Percentiles rank a stretch among this genome's conserved stretches.
Evolutionary conservation across 106 monocot genomes (phyloP).

Genomic region (Dioscorea dumetorum): DNA sequence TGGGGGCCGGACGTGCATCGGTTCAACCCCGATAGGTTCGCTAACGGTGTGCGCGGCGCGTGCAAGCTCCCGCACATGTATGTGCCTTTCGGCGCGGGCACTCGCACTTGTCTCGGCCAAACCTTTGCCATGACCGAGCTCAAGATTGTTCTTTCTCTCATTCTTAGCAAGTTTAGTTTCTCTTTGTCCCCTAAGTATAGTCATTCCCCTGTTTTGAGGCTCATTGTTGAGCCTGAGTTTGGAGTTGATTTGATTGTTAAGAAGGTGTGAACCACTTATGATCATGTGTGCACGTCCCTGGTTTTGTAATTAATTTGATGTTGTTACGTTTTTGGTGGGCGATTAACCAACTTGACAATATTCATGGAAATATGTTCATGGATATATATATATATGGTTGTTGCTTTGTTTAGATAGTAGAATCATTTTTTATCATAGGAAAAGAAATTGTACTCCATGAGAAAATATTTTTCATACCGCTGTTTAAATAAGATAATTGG

Average conservation of each 20-base stretch:
- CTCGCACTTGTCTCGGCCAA: conserved; percentile 55
- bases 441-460: too few relatives aligned
- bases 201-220: conserved; percentile 45
- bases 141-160: conserved; percentile 51
- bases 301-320: too few relatives aligned
- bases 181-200: conserved; percentile 29
- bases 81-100: conserved; percentile 63
- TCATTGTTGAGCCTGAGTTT: conserved; percentile 59
- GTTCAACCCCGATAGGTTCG: conserved; percentile 65
- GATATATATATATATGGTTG: too few relatives aligned
- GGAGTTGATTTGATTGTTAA: conserved; percentile 46
- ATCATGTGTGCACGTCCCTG: too few relatives aligned
- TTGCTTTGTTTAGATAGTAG: too few relatives aligned
- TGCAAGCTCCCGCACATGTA: conserved; percentile 55
- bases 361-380: too few relatives aligned
- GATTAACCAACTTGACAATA: too few relatives aligned
- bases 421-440: too few relatives aligned
- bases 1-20: conserved; percentile 64
- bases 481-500: too few relatives aligned
- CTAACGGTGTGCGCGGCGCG: conserved; percentile 33
- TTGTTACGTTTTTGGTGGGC: too few relatives aligned
- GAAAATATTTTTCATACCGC: too few relatives aligned
- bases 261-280: conserved; percentile 14
- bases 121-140: conserved; percentile 64
- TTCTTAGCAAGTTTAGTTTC: conserved; percentile 50